A percentile compares a stretch with the other conserved stretches of the same genome.
These are phyloP conservation scores for Piper longum DNA, from an alignment of 164 flowering plant genomes.

Conservation along the genomic window DNA sequence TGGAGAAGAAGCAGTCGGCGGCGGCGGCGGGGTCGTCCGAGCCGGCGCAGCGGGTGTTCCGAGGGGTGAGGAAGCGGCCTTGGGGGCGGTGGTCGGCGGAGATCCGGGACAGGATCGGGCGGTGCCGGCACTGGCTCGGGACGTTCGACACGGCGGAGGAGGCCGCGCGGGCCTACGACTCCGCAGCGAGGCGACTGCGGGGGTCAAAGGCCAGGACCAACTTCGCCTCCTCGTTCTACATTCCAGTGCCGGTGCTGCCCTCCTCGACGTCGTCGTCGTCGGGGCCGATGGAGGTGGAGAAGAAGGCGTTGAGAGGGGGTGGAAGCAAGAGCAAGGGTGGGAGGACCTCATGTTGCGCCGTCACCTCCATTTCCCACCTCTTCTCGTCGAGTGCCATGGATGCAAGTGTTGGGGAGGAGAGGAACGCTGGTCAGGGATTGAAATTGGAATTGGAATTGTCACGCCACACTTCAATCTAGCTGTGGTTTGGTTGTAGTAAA, in stretches of 20 bases:
- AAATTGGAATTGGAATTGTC: constrained; percentile 17
- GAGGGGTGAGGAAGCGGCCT: constrained; percentile 83
- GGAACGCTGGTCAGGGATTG: constrained; percentile 16
- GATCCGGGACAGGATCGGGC: constrained; percentile 73
- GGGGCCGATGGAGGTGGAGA: constrained; percentile 1
- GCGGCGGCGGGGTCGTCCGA: background rate
- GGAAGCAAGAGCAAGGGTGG: constrained; percentile 4
- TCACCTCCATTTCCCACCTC: constrained; percentile 45
- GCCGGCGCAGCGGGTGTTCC: constrained; percentile 28
- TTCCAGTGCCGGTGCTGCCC: constrained; percentile 15
- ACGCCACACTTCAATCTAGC: background rate
- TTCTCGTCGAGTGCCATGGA: constrained; percentile 11
- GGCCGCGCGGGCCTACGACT: constrained; percentile 83
- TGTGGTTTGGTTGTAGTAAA: background rate
- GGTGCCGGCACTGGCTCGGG: constrained; percentile 90
- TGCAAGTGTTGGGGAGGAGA: background rate
- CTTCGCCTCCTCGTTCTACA: constrained; percentile 27
- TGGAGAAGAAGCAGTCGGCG: background rate
- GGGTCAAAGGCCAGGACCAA: constrained; percentile 79
- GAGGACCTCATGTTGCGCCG: constrained; percentile 37
- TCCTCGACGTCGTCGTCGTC: constrained; percentile 6
- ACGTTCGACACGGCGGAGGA: constrained; percentile 91
- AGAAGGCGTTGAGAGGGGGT: background rate
- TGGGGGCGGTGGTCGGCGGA: constrained; percentile 98
- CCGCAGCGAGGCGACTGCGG: constrained; percentile 73